Base-by-base conservation (phyloP, 179 eudicot genomes). In the Vitellaria paradoxa region DNA sequence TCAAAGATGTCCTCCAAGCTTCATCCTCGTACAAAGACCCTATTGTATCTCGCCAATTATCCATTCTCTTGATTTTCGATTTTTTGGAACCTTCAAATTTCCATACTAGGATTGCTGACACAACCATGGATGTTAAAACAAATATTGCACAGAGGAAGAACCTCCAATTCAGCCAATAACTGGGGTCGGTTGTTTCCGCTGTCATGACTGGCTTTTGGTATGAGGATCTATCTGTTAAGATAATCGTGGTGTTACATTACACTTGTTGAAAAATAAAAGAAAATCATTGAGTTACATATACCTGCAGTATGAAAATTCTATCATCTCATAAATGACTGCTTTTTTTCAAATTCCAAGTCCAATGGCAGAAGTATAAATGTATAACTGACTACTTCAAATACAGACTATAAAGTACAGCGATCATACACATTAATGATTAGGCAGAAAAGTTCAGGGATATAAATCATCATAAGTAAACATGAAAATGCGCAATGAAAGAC, bases 91-190 rank as follows among this genome's bases (percentile, higher is more conserved):
- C 88, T 87, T 96, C 99, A 76, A 84, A 81, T 80, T 80, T 93
- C 91, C 93, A 89, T 83, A 93, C 88, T 24, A 93, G 50, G 60
- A 87, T 68, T 23, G 79, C 70, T 47, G 92, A 86, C 47, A 74
- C 78, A 21, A 82, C 70, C 66, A 85, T 83, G 65, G 87, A 74
- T 61, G 82, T 66, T 52, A 90, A 79, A 68, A 96, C 70, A 86
- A 86, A 92, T 83, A 89, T 20, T 68, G 89, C 97, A 84, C 96
- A 90, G 40, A 91, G 67, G 57, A 91, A 85, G 86, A 92, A 91
- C 76, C 98, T 89, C 98, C 98, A 96, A 76, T 96, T 96, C 84
- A 96, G 78, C 99, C 99, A 96, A 82, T 96, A 96, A 82, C 89
- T 83, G 42, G 77, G 85, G 69, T 78, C 87, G 23, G 91, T 94